Evolutionary conservation across 2,329 filamentous ascomycete species (phyloP), one percentile per base, ranked within the genome.

Genomic region (Aphanocladium album): DNA sequence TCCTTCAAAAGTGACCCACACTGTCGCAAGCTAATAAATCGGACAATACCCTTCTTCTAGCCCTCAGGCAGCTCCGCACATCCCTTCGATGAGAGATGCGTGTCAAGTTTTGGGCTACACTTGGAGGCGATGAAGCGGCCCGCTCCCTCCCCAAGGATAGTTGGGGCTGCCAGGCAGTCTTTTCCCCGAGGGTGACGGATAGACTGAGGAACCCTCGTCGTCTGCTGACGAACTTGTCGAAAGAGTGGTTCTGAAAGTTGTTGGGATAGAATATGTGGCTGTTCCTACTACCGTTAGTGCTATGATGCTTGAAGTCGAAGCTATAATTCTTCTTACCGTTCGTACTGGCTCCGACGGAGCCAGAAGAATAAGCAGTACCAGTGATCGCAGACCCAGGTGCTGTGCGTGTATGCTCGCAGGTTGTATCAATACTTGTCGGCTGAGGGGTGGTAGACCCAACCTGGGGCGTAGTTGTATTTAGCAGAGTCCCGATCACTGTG

Each of bases 61-160:
- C 11, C 16, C 12, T 14, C 50, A 27, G 50, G 35, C 33, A 12
- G 16, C 3, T 16, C 17, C 12, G 25, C n/a, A 16, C 9, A 43
- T 43, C 23, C 16, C 8, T 52, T 33, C 30, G 49, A 53, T 21
- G 14, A 27, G 11, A 46, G 19, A 35, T 25, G 47, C 49, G 35
- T 19, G 39, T 60, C 21, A 60, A 39, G 47, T 41, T 21, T n/a
- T 45, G 45, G 69, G 65, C 57, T 9, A 9, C 9, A 71, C 70
- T 33, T 70, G 68, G 54, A 74, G 72, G 5, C 73, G 72, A 62
- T 76, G 73, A 37, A 72, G 60, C 1, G 73, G 73, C 41, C 69
- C 73, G 62, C 70, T 67, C 33, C 70, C 71, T 12, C 72, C 74
- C 74, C 74, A 76, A 1, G 74, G 73, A 27, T 68, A 74, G 60